Evolutionary conservation across 805 yeast genomes (phyloP), one percentile per base, ranked within the genome.

Genomic region (Metschnikowia cubensis): DNA sequence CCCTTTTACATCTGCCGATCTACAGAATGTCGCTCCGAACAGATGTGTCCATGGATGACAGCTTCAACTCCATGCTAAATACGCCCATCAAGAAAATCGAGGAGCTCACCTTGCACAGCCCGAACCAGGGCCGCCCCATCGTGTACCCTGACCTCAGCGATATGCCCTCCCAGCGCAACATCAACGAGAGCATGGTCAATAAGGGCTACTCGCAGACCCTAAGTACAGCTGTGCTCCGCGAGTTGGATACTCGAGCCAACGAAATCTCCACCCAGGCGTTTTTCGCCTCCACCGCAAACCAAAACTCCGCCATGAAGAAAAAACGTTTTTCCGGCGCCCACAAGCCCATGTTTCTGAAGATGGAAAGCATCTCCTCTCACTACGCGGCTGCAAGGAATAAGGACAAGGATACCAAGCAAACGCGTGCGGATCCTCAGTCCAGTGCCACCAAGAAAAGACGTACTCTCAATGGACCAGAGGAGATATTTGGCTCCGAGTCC

Each of bases 351-450:
- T 71, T 71, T 54, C 61, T 61, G 56, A 59, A 53, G 42, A 76
- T 79, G 82, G 82, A 78, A 21, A 74, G 81, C 15, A 78, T 79
- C 15, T 63, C 72, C 8, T 63, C 67, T 6, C 82, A 78, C 51
- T 77, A 77, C 51, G 77, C 82, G 0, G 77, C 76, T 3, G 61
- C 60, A n/a, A 50, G 61, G 6, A 43, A 77, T 50, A 77, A 39
- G 42, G 42, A 77, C 50, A 76, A 81, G 0, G 77, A 75, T 3
- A 59, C 59, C 14, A 51, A 58, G n/a, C 51, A 42, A 35, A 44
- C 50, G 8, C 48, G 48, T 6, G 40, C 33, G 3, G 45, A 35
- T 29, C 25, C 37, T 1, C 46, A 46, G 20, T 50, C 59, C 11
- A 59, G 61, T 45, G 63, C 66, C 25, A 70, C 70, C 42, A 61